Evolutionary conservation across 495 filamentous ascomycete genomes (phyloP).

Genomic region (Podospora didyma): DNA sequence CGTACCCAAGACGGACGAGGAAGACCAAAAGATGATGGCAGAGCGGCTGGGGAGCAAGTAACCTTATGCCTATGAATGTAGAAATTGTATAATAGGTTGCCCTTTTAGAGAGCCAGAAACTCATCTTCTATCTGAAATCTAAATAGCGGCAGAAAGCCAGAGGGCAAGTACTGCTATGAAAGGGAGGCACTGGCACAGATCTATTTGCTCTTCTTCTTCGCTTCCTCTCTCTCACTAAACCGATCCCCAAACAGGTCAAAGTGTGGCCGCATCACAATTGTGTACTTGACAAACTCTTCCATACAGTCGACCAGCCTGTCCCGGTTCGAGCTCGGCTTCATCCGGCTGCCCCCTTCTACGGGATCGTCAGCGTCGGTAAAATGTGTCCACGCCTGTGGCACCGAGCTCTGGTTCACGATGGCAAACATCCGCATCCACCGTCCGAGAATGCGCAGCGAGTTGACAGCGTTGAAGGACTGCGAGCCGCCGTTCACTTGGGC

Average conservation of each 20-base stretch:
- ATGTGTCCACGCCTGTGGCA: constrained; percentile 63
- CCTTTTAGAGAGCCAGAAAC: too few species aligned
- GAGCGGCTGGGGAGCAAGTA: constrained; percentile 13
- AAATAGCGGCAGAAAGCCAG: too few species aligned
- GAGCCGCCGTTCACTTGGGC: constrained; percentile 64
- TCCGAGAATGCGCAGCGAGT: constrained; percentile 63
- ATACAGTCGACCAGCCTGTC: constrained; percentile 70
- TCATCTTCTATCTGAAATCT: too few species aligned
- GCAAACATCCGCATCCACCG: constrained; percentile 79
- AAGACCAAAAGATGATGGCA: constrained; percentile 37
- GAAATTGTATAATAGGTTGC: too few species aligned
- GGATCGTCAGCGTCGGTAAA: constrained; percentile 43
- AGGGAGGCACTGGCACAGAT: too few species aligned
- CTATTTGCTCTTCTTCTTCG: too few species aligned
- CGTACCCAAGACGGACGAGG: constrained; percentile 55
- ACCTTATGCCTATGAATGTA: too few species aligned
- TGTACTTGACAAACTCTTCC: constrained; percentile 77
- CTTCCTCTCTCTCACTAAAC: constrained; percentile 49
- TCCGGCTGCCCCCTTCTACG: constrained; percentile 34
- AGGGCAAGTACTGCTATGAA: too few species aligned
- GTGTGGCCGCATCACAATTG: constrained; percentile 60
- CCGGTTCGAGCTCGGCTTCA: constrained; percentile 59
- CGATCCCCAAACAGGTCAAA: constrained; percentile 62
- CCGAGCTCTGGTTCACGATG: constrained; percentile 65
- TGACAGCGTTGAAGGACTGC: constrained; percentile 73